These are phyloP conservation scores for Fusarium goolgardi DNA, from an alignment of 2,329 filamentous ascomycete species.

Conservation along the genomic window DNA sequence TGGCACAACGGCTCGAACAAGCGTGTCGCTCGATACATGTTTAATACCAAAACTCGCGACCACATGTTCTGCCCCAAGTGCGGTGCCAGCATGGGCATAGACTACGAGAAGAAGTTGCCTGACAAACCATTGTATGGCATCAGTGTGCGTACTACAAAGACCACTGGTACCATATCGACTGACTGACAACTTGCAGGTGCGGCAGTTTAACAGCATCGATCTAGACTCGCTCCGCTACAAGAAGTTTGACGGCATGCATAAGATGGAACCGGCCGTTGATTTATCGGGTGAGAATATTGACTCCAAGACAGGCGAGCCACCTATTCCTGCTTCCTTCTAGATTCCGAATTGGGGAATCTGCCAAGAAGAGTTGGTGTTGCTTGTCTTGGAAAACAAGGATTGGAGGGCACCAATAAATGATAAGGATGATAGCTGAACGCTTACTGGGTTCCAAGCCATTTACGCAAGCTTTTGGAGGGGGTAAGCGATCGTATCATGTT, in stretches of 20 bases:
- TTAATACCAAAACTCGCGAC: conserved; percentile 61
- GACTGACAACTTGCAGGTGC: conserved; percentile 49
- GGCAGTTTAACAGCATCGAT: conserved; percentile 57
- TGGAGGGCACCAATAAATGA: conserved; percentile 16
- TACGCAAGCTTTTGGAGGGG: conserved; percentile 39
- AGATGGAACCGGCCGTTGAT: conserved; percentile 51
- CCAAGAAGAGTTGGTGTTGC: background rate
- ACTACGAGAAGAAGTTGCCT: conserved; percentile 52
- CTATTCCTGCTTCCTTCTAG: background rate
- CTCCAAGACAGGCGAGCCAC: conserved; percentile 15
- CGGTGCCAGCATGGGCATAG: conserved; percentile 60
- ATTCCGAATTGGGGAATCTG: conserved; percentile 8
- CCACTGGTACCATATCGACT: background rate
- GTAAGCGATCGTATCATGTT: conserved; percentile 18
- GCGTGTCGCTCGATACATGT: conserved; percentile 48
- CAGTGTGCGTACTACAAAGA: conserved; percentile 51
- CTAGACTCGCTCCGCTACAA: conserved; percentile 53
- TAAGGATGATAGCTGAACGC: conserved; percentile 32
- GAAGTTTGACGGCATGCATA: conserved; percentile 53
- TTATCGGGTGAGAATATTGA: conserved; percentile 50
- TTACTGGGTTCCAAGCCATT: conserved; percentile 39
- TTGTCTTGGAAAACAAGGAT: background rate
- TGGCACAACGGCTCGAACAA: conserved; percentile 57
- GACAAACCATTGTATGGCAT: conserved; percentile 54
- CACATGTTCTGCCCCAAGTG: conserved; percentile 63